A percentile compares a stretch with the other conserved stretches of the same genome.
Conservation (phyloP, 192 early-diverging fungal species). For the Linnemannia exigua region DNA sequence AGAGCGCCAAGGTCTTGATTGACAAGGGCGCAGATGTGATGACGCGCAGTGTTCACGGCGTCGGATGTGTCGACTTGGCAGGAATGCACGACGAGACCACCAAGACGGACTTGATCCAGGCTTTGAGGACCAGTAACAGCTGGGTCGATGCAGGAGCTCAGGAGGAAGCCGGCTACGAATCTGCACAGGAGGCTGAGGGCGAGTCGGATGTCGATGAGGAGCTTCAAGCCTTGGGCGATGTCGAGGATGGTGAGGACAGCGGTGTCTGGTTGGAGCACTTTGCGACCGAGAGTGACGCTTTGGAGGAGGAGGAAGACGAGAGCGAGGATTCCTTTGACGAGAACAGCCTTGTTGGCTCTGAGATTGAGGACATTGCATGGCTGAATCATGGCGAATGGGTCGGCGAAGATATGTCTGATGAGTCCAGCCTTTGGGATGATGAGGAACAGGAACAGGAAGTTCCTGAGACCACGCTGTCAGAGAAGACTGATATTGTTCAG, state of each 20-base stretch:
- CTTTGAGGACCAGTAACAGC: constrained; percentile 41
- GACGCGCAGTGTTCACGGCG: constrained; percentile 42
- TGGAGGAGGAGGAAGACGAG: constrained; percentile 37
- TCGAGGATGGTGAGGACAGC: constrained; percentile 40
- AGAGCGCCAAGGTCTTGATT: constrained; percentile 68
- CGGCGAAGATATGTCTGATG: constrained; percentile 43
- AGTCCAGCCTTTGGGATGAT: constrained; percentile 43
- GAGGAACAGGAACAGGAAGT: neutral
- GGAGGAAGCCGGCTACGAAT: constrained; percentile 37
- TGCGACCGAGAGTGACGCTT: constrained; percentile 39
- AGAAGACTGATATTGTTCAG: constrained; percentile 40
- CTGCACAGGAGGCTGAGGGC: constrained; percentile 39
- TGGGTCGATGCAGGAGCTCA: constrained; percentile 56
- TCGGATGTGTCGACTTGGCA: constrained; percentile 40
- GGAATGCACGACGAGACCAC: constrained; percentile 13
- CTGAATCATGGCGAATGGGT: constrained; percentile 53
- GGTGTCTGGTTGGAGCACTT: constrained; percentile 44
- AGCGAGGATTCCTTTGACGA: constrained; percentile 31
- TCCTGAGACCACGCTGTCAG: neutral
- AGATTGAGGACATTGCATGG: constrained; percentile 48
- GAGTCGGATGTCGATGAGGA: constrained; percentile 48
- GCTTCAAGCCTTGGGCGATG: constrained; percentile 13
- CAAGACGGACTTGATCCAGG: constrained; percentile 15
- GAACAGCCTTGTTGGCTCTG: constrained; percentile 45
- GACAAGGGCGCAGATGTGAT: constrained; percentile 44